Conservation (phyloP, 371 early-diverging fungal genomes). For the Dinochytrium kinnereticum region DNA sequence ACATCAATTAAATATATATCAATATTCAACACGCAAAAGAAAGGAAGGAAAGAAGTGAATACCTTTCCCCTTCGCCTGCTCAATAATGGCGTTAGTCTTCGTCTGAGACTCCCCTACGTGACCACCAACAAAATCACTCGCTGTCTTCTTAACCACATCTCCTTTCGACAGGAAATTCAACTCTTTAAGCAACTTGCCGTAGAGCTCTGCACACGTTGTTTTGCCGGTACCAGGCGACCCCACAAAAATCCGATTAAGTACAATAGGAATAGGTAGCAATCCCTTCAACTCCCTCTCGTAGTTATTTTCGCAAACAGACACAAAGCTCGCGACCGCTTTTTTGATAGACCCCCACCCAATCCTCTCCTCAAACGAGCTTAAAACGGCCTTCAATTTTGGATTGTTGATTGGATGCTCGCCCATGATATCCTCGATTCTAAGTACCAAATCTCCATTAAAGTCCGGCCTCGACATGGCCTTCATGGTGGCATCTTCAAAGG, state of each 20-base stretch:
- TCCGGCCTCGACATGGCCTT: slow-evolving; percentile 26
- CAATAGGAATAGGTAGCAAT: slow-evolving; percentile 18
- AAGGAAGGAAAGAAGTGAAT: not conserved
- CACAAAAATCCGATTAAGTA: slow-evolving; percentile 37
- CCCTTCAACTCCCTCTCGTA: slow-evolving; percentile 43
- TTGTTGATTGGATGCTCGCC: slow-evolving; percentile 38
- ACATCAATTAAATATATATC: not conserved
- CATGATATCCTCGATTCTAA: slow-evolving; percentile 31
- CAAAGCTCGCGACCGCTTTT: slow-evolving; percentile 30
- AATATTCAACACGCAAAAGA: no score
- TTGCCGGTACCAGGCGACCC: slow-evolving; percentile 42
- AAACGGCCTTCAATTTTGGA: slow-evolving; percentile 26
- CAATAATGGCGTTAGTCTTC: slow-evolving; percentile 38
- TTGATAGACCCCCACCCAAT: slow-evolving; percentile 44
- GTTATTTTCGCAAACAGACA: slow-evolving; percentile 34
- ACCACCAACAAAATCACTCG: slow-evolving; percentile 38
- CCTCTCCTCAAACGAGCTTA: slow-evolving; percentile 29
- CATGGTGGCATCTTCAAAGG: slow-evolving; percentile 31
- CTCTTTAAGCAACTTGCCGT: slow-evolving; percentile 35
- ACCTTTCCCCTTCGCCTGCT: slow-evolving; percentile 37
- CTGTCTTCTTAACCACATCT: slow-evolving; percentile 35
- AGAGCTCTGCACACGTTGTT: slow-evolving; percentile 38
- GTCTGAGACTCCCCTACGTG: slow-evolving; percentile 40
- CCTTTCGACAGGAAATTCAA: slow-evolving; percentile 41
- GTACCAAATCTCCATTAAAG: slow-evolving; percentile 19